These are phyloP conservation scores for Linnemannia exigua DNA, from an alignment of 192 early-diverging fungal genomes.

Conservation along the genomic window DNA sequence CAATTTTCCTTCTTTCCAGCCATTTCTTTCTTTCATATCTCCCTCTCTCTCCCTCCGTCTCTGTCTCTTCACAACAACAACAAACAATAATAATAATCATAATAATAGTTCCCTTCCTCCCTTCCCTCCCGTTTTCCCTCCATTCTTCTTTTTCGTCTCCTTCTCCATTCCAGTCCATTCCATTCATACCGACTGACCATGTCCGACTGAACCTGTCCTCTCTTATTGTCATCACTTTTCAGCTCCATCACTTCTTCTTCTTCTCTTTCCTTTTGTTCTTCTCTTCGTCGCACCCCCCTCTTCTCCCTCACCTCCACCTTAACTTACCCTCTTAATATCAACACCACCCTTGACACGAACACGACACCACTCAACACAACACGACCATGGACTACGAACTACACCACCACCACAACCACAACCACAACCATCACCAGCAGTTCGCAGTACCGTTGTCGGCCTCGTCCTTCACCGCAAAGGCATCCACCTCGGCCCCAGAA, in stretches of 20 bases:
- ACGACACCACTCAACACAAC: not conserved
- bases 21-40: too few relatives aligned
- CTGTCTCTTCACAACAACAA: not conserved
- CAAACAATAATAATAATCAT: not conserved
- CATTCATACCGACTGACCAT: not conserved
- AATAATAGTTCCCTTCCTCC: constrained; percentile 1
- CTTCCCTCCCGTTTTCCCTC: constrained; percentile 5
- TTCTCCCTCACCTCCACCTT: not conserved
- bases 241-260: not conserved
- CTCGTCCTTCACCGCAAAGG: constrained; percentile 6
- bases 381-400: constrained; percentile 34
- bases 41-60: not conserved
- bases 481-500: constrained; percentile 20
- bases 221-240: not conserved
- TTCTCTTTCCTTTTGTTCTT: too few relatives aligned
- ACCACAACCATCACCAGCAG: constrained; percentile 19
- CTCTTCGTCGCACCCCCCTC: too few relatives aligned
- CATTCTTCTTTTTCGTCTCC: not conserved
- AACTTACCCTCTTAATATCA: not conserved
- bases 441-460: not conserved
- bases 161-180: not conserved
- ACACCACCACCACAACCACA: constrained; percentile 26
- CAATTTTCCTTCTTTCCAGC: not conserved
- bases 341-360: not conserved
- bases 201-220: not conserved